phyloP scores from a whole-genome alignment of 163 green algal genomes.

The Chloromonas sp. region DNA sequence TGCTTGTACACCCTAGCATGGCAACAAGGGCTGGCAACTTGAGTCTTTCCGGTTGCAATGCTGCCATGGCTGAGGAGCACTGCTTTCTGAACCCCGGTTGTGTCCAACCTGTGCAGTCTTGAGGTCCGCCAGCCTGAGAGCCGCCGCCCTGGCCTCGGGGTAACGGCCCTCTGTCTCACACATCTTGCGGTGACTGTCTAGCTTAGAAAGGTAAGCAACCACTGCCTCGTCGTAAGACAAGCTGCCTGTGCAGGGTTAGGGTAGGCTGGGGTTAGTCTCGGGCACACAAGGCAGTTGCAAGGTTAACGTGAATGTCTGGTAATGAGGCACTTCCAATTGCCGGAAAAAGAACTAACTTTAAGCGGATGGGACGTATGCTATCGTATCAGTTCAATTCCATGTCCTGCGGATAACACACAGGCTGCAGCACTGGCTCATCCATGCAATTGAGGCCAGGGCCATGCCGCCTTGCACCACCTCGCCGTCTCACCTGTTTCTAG shows the following conservation, averaged over 20 bases:
- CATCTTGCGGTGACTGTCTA: conserved; percentile 32
- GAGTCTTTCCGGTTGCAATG: too few species aligned
- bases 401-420: too few species aligned
- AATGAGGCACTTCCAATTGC: too few species aligned
- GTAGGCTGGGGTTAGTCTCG: not conserved
- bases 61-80: too few species aligned
- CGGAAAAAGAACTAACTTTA: too few species aligned
- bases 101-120: conserved; percentile 29
- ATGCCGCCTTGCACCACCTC: too few species aligned
- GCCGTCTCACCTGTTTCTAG: conserved; percentile 4
- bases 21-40: too few species aligned
- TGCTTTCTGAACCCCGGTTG: not conserved
- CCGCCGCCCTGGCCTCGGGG: conserved; percentile 17
- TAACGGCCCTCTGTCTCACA: conserved; percentile 37
- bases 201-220: conserved; percentile 27
- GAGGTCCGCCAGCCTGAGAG: conserved; percentile 29
- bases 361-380: too few species aligned
- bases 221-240: conserved; percentile 31
- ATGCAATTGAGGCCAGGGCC: too few species aligned
- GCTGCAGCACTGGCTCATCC: too few species aligned
- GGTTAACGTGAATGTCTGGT: not conserved
- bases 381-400: too few species aligned
- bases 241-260: not conserved
- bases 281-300: not conserved
- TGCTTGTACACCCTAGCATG: too few species aligned